Evolutionary conservation across 176 grass and related monocot species (phyloP).

Genomic region (Oryza rufipogon): DNA sequence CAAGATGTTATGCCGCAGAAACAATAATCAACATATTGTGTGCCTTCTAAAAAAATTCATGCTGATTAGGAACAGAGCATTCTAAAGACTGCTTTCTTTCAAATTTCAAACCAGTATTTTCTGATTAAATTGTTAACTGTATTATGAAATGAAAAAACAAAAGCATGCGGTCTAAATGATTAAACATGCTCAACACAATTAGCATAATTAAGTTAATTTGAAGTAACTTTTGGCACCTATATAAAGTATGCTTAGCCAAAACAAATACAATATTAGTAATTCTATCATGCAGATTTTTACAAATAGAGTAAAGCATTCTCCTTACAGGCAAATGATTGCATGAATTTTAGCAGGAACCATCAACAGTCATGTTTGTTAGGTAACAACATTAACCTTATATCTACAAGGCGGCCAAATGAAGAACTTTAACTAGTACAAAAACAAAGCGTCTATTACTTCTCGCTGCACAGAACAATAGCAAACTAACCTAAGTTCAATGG

Average conservation of each 20-base stretch:
- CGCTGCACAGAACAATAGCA: background rate
- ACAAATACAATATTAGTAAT: background rate
- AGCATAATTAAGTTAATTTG: background rate
- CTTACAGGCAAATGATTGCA: background rate
- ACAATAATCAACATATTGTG: slow-evolving; percentile 7
- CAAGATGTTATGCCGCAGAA: slow-evolving; percentile 38
- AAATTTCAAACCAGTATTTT: slow-evolving; percentile 10
- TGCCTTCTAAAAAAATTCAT: background rate
- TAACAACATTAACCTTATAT: background rate
- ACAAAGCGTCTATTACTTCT: background rate
- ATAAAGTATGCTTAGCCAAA: background rate
- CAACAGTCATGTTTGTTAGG: background rate
- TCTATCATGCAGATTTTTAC: background rate
- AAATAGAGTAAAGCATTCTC: background rate
- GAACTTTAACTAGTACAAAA: background rate
- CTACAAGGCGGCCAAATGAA: background rate
- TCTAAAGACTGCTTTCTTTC: background rate
- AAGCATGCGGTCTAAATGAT: background rate
- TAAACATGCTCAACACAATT: background rate
- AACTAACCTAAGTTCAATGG: background rate
- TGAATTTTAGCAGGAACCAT: background rate
- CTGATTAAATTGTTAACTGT: background rate
- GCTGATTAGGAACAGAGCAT: slow-evolving; percentile 15
- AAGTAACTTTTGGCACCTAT: background rate
- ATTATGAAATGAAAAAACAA: background rate